phyloP scores from a whole-genome alignment of 176 grass and related monocot genomes.

The Puya raimondii region DNA sequence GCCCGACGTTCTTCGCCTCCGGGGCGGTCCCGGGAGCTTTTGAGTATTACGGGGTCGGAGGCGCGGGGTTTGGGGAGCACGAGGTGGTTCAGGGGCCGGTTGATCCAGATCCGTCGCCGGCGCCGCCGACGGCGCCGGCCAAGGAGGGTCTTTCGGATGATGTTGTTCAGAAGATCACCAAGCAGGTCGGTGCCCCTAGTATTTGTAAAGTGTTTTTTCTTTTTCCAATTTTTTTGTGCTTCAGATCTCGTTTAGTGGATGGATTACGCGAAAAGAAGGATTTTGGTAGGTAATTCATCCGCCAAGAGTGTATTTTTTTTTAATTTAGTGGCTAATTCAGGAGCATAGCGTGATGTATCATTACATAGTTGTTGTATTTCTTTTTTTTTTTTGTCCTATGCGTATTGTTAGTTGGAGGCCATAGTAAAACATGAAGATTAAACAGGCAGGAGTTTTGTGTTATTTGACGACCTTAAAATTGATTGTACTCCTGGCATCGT shows the following conservation, averaged over 20 bases:
- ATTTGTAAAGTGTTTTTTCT: neutral
- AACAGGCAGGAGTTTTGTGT: neutral
- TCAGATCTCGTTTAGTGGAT: neutral
- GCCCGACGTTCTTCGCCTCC: conserved; percentile 45
- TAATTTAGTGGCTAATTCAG: neutral
- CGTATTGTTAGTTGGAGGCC: neutral
- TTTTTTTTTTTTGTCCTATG: neutral
- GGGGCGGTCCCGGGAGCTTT: conserved; percentile 23
- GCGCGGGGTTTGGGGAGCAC: conserved; percentile 24
- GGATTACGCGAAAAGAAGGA: neutral
- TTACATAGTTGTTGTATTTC: too few relatives aligned
- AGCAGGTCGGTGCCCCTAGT: conserved; percentile 49
- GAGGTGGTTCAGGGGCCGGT: conserved; percentile 26
- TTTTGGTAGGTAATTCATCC: neutral
- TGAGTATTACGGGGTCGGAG: conserved; percentile 39
- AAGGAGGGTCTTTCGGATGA: conserved; percentile 53
- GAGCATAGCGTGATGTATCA: neutral
- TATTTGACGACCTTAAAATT: neutral
- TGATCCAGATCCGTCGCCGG: conserved; percentile 13
- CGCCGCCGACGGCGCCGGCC: conserved; percentile 19
- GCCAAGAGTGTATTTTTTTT: neutral
- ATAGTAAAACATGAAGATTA: neutral
- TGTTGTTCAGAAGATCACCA: conserved; percentile 69
- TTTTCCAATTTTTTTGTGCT: conserved; percentile 9
- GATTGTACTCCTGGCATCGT: neutral